Conservation (phyloP, 306 rosid species). For the Cyclanthera cordifolia region DNA sequence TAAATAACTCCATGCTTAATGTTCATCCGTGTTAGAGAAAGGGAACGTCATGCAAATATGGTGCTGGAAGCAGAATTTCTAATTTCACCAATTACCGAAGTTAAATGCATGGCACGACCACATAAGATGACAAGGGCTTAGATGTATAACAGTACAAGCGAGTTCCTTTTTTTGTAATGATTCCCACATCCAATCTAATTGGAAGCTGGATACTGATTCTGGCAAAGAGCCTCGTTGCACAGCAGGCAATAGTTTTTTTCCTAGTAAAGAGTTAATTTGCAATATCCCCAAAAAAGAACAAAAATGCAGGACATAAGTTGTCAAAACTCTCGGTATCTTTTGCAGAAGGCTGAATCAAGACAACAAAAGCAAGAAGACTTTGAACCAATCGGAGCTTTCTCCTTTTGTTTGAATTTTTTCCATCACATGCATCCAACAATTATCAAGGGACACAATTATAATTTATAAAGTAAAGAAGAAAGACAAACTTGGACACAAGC, state of each 20-base stretch:
- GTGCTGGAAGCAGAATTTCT: conserved; percentile 1
- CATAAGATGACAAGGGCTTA: background rate
- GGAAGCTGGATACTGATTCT: background rate
- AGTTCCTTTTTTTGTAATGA: background rate
- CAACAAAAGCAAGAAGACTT: background rate
- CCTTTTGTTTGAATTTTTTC: background rate
- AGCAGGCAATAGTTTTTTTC: background rate
- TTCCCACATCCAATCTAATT: background rate
- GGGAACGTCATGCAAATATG: background rate
- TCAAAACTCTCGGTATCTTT: background rate
- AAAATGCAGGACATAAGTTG: background rate
- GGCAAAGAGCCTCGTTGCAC: background rate
- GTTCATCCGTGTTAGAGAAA: conserved; percentile 4
- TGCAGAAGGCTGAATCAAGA: background rate
- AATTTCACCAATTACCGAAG: background rate
- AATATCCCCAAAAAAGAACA: background rate
- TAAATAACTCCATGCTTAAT: conserved; percentile 8
- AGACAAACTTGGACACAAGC: background rate
- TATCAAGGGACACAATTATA: background rate
- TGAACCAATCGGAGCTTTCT: background rate
- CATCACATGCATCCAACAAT: background rate
- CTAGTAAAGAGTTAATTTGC: background rate
- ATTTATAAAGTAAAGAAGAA: background rate
- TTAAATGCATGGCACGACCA: background rate
- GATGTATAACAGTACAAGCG: background rate